Percentiles rank a stretch among this genome's conserved stretches.
Evolutionary conservation across 805 yeast species (phyloP).

Genomic region (Diddensiella transvaalensis): DNA sequence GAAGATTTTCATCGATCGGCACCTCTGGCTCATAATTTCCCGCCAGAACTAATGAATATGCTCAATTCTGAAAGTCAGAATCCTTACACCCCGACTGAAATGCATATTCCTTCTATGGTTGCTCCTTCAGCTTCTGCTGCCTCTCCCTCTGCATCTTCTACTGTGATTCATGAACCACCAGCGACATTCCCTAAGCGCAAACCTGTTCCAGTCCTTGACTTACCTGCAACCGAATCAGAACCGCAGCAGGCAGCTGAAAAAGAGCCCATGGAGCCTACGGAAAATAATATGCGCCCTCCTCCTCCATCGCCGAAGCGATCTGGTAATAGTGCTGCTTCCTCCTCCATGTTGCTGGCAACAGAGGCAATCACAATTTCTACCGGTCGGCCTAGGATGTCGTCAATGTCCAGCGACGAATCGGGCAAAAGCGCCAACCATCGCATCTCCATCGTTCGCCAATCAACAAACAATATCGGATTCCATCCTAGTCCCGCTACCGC

Average conservation of each 20-base stretch:
- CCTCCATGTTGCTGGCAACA: neutral
- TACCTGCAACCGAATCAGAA: neutral
- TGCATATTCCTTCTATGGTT: conserved; percentile 19
- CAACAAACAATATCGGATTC: neutral
- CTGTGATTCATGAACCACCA: conserved; percentile 12
- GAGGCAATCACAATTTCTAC: conserved; percentile 11
- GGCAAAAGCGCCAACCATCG: neutral
- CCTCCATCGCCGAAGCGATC: neutral
- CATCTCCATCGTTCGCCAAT: neutral
- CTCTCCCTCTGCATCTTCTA: conserved; percentile 7
- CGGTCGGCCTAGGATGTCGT: neutral
- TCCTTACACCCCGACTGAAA: conserved; percentile 25
- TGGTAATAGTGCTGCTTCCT: too few relatives aligned
- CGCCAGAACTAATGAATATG: conserved; percentile 27
- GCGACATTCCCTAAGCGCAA: conserved; percentile 12
- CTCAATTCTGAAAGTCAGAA: conserved; percentile 14
- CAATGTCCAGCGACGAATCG: neutral
- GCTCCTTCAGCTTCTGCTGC: neutral
- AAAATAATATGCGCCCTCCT: neutral
- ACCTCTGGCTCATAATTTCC: conserved; percentile 29
- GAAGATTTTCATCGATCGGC: conserved; percentile 15
- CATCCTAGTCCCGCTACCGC: conserved; percentile 10
- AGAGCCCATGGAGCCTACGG: neutral
- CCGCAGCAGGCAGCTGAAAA: neutral
- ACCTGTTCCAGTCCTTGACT: conserved; percentile 11